These are phyloP conservation scores for Cetraspora pellucida DNA, from an alignment of 192 early-diverging fungal genomes.

Conservation along the genomic window DNA sequence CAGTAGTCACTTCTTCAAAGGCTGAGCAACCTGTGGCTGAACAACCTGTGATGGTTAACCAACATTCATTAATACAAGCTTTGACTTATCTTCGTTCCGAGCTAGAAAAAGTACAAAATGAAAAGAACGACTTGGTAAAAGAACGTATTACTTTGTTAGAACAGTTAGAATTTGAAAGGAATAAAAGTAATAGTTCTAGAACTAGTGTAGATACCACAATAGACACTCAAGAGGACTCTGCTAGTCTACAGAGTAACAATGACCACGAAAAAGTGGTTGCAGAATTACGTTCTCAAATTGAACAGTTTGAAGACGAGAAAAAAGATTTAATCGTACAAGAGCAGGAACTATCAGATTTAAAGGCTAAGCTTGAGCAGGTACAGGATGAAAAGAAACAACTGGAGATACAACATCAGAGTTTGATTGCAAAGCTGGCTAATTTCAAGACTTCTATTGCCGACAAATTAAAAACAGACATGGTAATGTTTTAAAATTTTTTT, in stretches of 20 bases:
- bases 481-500: slow-evolving; percentile 25
- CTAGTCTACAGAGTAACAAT: neutral
- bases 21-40: neutral
- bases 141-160: slow-evolving; percentile 22
- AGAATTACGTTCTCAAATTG: slow-evolving; percentile 4
- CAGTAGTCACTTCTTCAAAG: slow-evolving; percentile 8
- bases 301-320: slow-evolving; percentile 18
- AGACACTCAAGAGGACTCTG: neutral
- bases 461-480: slow-evolving; percentile 83
- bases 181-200: neutral
- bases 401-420: slow-evolving; percentile 60
- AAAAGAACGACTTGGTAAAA: slow-evolving; percentile 22
- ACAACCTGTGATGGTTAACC: slow-evolving; percentile 8
- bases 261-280: neutral
- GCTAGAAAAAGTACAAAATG: slow-evolving; percentile 28
- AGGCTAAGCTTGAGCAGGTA: slow-evolving; percentile 36
- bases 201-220: neutral
- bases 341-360: neutral
- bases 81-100: slow-evolving; percentile 16
- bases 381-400: slow-evolving; percentile 55
- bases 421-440: slow-evolving; percentile 74
- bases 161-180: slow-evolving; percentile 15
- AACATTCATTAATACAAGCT: slow-evolving; percentile 25
- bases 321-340: neutral
- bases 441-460: slow-evolving; percentile 82